Base-by-base conservation (phyloP, 2,329 filamentous ascomycete species). In the Aulographum hederae region DNA sequence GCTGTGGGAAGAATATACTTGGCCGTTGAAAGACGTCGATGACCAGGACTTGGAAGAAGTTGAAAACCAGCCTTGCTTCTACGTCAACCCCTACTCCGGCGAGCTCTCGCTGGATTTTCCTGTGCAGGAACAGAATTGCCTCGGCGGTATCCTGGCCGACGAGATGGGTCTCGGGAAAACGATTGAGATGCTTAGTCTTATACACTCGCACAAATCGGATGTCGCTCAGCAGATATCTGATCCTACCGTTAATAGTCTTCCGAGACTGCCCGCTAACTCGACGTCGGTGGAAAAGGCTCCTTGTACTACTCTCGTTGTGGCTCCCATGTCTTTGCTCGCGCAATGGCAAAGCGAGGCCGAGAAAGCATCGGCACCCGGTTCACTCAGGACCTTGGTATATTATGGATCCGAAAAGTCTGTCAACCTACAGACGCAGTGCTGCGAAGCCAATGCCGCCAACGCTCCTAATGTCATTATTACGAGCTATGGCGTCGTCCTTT, bases 101-200 rank as follows among this genome's bases (percentile, higher is more conserved):
- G 86, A 95, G 42, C 59, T 98, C 32, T 91, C 84, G 2, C 60
- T 95, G 0, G 73, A 92, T 4, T 98, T 98, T 41, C 89, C 89
- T 1, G 69, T 73, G 2, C 89, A 98, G 48, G 82, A 95, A 45
- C 89, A 95, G 47, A 81, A 91, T 48, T 98, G 89, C 42, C 61
- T 93, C 0, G 89, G 89, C 28, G 89, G 89, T 4, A 80, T 98
- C 35, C 60, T 98, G 26, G 89, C 89, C 6, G 89, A 98, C 45
- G 66, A 95, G 54, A 98, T 98, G 89, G 89, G 89, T 29, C 62
- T 98, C 2, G 89, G 89, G 20, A 98, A 98, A 58, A 98, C 89
- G 0, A 95, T 98, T 32, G 86, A 98, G 48, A 95, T 98, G 84
- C 69, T 98, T 38, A 89, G 82, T 53, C 60, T 98, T 31, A 69